Evolutionary conservation across 2,329 filamentous ascomycete species (phyloP).

Genomic region (Acrocalymma vagum): DNA sequence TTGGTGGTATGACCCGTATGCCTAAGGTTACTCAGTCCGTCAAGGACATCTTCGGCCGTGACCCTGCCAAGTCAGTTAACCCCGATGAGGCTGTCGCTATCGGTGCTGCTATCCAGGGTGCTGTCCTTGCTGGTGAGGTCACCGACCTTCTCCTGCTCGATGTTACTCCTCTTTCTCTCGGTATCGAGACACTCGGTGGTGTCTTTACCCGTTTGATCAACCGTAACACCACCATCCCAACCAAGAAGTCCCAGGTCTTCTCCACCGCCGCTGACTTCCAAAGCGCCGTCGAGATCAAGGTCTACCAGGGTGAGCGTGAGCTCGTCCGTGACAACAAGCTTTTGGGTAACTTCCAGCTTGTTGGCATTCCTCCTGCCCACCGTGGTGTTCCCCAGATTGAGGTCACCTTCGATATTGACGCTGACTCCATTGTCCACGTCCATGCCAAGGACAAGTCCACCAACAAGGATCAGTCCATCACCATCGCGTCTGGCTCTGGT

Average conservation of each 20-base stretch:
- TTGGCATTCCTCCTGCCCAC: constrained; percentile 94
- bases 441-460: constrained; percentile 99
- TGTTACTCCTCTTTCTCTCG: constrained; percentile 93
- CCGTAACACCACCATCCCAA: constrained; percentile 98
- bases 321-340: constrained; percentile 99
- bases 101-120: constrained; percentile 96
- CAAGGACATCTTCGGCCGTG: constrained; percentile 95
- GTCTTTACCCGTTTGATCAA: constrained; percentile 98
- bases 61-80: constrained; percentile 98
- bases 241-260: constrained; percentile 99
- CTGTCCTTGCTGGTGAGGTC: constrained; percentile 94
- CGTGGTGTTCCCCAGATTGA: constrained; percentile 96
- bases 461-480: constrained; percentile 99
- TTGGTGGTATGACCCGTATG: constrained; percentile 99
- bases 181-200: constrained; percentile 98
- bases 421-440: constrained; percentile 97
- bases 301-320: constrained; percentile 99
- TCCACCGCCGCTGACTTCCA: constrained; percentile 98
- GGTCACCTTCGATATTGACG: constrained; percentile 98
- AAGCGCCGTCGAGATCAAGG: constrained; percentile 99
- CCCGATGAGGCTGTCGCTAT: constrained; percentile 98
- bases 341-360: constrained; percentile 98
- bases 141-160: constrained; percentile 95
- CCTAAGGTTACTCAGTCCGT: constrained; percentile 97
- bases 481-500: constrained; percentile 96